Evolutionary conservation across 1,284 basidiomycete species (phyloP).

Genomic region (Acaromyces ingoldii): DNA sequence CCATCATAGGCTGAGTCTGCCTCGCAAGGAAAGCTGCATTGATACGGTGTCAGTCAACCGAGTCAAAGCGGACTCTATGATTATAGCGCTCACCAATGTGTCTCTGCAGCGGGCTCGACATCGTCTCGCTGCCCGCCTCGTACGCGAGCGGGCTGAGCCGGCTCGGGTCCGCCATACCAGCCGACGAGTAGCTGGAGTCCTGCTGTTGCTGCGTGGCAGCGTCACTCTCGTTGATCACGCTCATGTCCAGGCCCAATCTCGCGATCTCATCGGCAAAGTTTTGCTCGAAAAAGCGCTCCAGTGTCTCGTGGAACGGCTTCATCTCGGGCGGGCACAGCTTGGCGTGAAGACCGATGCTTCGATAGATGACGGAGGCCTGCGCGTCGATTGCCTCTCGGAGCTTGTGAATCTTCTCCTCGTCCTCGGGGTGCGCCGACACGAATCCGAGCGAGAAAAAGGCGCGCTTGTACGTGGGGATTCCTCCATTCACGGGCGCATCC

Average conservation of each 20-base stretch:
- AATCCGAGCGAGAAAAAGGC: conserved; percentile 73
- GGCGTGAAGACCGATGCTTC: conserved; percentile 75
- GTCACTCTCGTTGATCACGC: not conserved
- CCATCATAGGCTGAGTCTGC: too few species aligned
- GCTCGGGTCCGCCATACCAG: too few species aligned
- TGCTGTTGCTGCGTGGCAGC: not conserved
- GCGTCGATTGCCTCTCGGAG: conserved; percentile 67
- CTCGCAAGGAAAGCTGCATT: too few species aligned
- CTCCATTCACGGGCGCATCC: conserved; percentile 72
- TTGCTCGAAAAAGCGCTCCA: conserved; percentile 78
- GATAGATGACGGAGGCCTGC: conserved; percentile 73
- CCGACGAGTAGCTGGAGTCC: not conserved
- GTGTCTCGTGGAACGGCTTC: conserved; percentile 80
- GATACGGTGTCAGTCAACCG: too few species aligned
- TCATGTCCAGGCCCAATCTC: conserved; percentile 29
- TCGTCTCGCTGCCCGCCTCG: not conserved
- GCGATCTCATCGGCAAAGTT: conserved; percentile 81
- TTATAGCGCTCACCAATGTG: conserved; percentile 22
- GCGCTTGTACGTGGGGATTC: conserved; percentile 58
- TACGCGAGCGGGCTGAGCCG: not conserved
- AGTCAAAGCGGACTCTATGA: too few species aligned
- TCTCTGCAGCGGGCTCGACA: conserved; percentile 23
- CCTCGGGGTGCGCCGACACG: conserved; percentile 61
- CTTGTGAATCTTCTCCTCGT: conserved; percentile 66
- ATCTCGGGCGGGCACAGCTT: conserved; percentile 79